Evolutionary conservation across 129 eudicot species (phyloP).

Genomic region (Pittosporum tobira): DNA sequence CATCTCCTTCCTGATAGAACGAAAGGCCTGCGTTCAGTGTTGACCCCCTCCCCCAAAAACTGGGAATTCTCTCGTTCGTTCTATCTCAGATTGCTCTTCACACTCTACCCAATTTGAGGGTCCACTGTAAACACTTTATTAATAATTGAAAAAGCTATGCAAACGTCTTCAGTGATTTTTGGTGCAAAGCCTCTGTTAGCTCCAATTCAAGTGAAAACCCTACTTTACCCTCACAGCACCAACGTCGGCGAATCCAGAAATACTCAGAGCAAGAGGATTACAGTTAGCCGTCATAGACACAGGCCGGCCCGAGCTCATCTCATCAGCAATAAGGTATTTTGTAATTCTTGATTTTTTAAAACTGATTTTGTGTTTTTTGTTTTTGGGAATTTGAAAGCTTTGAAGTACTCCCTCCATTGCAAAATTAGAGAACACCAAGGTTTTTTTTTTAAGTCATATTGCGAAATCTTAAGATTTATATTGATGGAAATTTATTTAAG

Average conservation of each 20-base stretch:
- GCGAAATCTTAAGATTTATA: too few relatives aligned
- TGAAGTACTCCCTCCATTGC: too few relatives aligned
- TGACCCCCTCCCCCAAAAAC: too few relatives aligned
- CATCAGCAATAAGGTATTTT: conserved; percentile 2
- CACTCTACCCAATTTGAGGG: too few relatives aligned
- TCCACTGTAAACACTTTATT: conserved; percentile 4
- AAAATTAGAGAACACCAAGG: too few relatives aligned
- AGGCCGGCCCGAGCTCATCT: conserved; percentile 5
- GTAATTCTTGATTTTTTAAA: background rate
- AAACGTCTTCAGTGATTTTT: conserved; percentile 7
- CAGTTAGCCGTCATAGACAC: background rate
- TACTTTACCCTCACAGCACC: background rate
- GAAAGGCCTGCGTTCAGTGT: background rate
- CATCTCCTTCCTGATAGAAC: background rate
- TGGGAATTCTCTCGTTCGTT: background rate
- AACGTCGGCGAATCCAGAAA: background rate
- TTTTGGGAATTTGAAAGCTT: background rate
- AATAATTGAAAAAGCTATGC: background rate
- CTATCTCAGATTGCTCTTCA: background rate
- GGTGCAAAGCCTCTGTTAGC: conserved; percentile 12
- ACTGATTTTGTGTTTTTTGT: background rate
- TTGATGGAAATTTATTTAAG: too few relatives aligned
- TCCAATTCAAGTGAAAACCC: conserved; percentile 12
- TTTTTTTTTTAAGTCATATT: too few relatives aligned
- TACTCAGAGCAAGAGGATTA: conserved; percentile 4